A percentile compares a stretch with the other conserved stretches of the same genome.
Conservation (phyloP, 192 early-diverging fungal species). For the Mycoemilia scoparia region DNA sequence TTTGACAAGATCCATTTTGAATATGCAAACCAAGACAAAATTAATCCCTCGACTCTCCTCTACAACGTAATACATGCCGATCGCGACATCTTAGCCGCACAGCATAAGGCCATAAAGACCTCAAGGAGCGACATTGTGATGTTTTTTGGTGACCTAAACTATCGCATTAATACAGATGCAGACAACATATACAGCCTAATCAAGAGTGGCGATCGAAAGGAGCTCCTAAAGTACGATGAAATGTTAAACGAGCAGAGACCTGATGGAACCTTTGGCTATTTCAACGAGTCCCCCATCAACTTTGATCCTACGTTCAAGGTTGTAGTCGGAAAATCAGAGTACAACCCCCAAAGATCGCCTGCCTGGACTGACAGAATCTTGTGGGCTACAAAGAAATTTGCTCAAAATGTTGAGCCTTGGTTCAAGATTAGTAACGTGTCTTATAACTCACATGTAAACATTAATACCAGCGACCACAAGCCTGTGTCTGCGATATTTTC, state of each 20-base stretch:
- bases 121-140: too few relatives aligned
- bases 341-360: constrained; percentile 72
- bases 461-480: constrained; percentile 76
- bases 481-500: too few relatives aligned
- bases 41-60: too few relatives aligned
- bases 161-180: constrained; percentile 56
- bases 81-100: too few relatives aligned
- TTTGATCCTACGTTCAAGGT: constrained; percentile 92
- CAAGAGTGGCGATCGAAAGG: constrained; percentile 33
- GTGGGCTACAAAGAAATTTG: constrained; percentile 36
- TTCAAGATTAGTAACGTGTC: constrained; percentile 7
- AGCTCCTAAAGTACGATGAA: constrained; percentile 69
- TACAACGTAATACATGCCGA: too few relatives aligned
- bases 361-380: constrained; percentile 91
- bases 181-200: constrained; percentile 37
- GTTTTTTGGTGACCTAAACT: constrained; percentile 93
- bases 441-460: constrained; percentile 23
- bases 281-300: constrained; percentile 54
- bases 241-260: constrained; percentile 34
- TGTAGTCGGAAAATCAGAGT: constrained; percentile 59
- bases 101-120: too few relatives aligned
- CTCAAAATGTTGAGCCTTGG: constrained; percentile 31
- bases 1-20: too few relatives aligned
- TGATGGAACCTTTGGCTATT: constrained; percentile 77
- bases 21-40: too few relatives aligned